These are phyloP conservation scores for Yamadazyma songkhlaensis DNA, from an alignment of 1,139 yeast genomes.

Conservation along the genomic window DNA sequence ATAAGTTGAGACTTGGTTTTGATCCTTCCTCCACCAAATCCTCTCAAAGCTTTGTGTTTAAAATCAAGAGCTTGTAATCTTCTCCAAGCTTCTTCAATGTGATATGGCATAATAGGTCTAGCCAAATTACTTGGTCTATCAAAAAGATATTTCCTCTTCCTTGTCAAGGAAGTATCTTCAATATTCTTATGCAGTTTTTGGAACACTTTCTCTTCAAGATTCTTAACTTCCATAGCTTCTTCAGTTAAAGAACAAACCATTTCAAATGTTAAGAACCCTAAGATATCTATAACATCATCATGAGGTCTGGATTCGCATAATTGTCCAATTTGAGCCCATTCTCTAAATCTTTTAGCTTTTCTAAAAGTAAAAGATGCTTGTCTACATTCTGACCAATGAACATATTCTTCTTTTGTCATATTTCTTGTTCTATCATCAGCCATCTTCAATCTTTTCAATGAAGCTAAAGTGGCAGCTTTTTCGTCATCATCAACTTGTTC, in stretches of 20 bases:
- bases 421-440: slow-evolving; percentile 92
- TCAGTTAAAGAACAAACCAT: slow-evolving; percentile 94
- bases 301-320: slow-evolving; percentile 89
- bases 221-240: slow-evolving; percentile 80
- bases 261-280: slow-evolving; percentile 94
- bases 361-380: slow-evolving; percentile 96
- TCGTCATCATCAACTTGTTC: slow-evolving; percentile 85
- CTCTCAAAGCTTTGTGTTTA: slow-evolving; percentile 64
- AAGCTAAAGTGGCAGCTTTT: slow-evolving; percentile 85
- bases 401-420: slow-evolving; percentile 97
- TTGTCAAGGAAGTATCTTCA: slow-evolving; percentile 19
- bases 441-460: slow-evolving; percentile 79
- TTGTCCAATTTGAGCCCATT: slow-evolving; percentile 89
- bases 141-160: slow-evolving; percentile 63
- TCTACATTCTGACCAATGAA: slow-evolving; percentile 98
- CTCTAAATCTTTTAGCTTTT: slow-evolving; percentile 87
- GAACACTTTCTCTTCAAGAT: slow-evolving; percentile 53
- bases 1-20: slow-evolving; percentile 42
- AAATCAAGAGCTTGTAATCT: slow-evolving; percentile 63
- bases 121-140: slow-evolving; percentile 90
- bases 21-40: slow-evolving; percentile 72
- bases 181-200: slow-evolving; percentile 29
- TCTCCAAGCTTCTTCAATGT: slow-evolving; percentile 91
- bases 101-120: slow-evolving; percentile 77
- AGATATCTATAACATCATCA: slow-evolving; percentile 93